phyloP scores from a whole-genome alignment of 805 yeast genomes.

The Teunomyces atbi region DNA sequence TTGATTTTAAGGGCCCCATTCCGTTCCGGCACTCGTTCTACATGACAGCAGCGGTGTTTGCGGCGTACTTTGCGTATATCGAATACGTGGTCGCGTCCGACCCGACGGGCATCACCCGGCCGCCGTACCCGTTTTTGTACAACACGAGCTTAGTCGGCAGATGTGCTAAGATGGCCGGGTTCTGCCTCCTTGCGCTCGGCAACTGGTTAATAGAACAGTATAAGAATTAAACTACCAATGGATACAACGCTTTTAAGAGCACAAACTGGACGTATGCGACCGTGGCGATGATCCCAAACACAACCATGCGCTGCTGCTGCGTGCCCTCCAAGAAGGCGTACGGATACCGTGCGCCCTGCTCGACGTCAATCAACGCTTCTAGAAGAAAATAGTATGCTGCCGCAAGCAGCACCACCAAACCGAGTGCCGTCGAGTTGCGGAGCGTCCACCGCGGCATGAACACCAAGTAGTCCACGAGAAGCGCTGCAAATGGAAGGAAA shows the following conservation, averaged over 20 bases:
- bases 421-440: constrained; percentile 35
- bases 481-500: constrained; percentile 53
- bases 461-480: constrained; percentile 53
- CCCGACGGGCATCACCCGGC: constrained; percentile 8
- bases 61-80: constrained; percentile 16
- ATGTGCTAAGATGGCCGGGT: constrained; percentile 9
- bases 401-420: constrained; percentile 39
- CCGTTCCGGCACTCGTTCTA: constrained; percentile 1
- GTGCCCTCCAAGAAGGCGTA: constrained; percentile 61
- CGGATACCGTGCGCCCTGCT: constrained; percentile 54
- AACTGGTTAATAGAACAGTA: constrained; percentile 5
- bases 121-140: constrained; percentile 20
- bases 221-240: constrained; percentile 10
- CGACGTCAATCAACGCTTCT: constrained; percentile 45
- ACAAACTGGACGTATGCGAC: constrained; percentile 32
- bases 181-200: constrained; percentile 2
- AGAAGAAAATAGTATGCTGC: constrained; percentile 54
- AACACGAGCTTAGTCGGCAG: constrained; percentile 5
- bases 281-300: constrained; percentile 47
- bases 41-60: constrained; percentile 6
- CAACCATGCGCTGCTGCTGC: constrained; percentile 40
- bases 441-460: constrained; percentile 48
- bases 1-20: constrained; percentile 4
- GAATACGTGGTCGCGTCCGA: constrained; percentile 9
- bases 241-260: constrained; percentile 25